These are phyloP conservation scores for Apophysomyces sp. DNA, from an alignment of 371 early-diverging fungal species.

Conservation along the genomic window DNA sequence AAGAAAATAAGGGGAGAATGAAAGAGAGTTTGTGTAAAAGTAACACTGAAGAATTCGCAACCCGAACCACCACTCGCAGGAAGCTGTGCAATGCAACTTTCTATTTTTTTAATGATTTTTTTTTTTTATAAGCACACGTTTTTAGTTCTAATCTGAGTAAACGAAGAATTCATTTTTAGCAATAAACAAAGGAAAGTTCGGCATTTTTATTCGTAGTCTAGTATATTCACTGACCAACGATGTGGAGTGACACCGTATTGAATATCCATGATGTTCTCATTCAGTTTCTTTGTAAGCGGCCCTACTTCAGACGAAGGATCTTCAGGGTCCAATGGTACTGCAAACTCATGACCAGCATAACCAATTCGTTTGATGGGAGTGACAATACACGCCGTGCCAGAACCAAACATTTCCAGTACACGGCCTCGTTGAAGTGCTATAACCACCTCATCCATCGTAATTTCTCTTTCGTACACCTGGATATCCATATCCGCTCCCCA, in stretches of 20 bases:
- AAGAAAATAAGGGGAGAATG: not conserved
- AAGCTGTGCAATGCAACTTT: not conserved
- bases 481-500: slow-evolving; percentile 72
- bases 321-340: slow-evolving; percentile 80
- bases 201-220: not conserved
- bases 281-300: slow-evolving; percentile 74
- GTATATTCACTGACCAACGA: slow-evolving; percentile 21
- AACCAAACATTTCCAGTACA: slow-evolving; percentile 77
- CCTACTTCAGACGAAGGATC: slow-evolving; percentile 78
- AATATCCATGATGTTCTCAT: slow-evolving; percentile 82
- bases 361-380: slow-evolving; percentile 81
- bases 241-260: slow-evolving; percentile 82
- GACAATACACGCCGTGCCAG: slow-evolving; percentile 93
- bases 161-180: too few species aligned
- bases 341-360: slow-evolving; percentile 60
- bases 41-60: not conserved
- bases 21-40: not conserved
- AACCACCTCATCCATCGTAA: slow-evolving; percentile 79
- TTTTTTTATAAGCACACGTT: too few species aligned
- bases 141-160: too few species aligned
- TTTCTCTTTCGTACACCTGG: slow-evolving; percentile 75
- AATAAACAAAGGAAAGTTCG: too few species aligned
- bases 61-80: not conserved
- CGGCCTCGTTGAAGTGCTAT: slow-evolving; percentile 71
- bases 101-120: not conserved